Percentiles rank a stretch among this genome's conserved stretches.
Evolutionary conservation across 164 flowering plant species (phyloP).

Genomic region (Macadamia integrifolia): DNA sequence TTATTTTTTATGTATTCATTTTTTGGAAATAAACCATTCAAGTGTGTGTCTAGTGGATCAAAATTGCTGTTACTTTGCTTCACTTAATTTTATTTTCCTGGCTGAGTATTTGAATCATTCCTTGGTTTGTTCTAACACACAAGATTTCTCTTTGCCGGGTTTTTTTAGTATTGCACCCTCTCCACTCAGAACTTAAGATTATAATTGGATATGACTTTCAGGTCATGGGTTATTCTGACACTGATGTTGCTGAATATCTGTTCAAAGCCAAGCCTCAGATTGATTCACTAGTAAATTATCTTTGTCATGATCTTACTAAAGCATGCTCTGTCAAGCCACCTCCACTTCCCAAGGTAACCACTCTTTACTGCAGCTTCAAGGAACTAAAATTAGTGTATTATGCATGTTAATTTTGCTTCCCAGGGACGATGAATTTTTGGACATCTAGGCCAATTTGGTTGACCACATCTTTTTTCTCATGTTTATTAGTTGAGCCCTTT

Average conservation of each 20-base stretch:
- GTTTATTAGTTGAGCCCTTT: too few relatives aligned
- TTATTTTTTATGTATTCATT: not conserved
- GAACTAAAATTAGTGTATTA: too few relatives aligned
- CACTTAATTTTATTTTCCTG: not conserved
- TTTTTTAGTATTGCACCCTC: not conserved
- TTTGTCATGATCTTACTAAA: conserved; percentile 51
- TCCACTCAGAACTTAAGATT: not conserved
- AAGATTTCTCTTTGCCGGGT: not conserved
- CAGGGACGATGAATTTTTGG: conserved; percentile 34
- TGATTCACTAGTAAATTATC: conserved; percentile 12
- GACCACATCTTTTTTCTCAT: too few relatives aligned
- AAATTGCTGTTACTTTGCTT: not conserved
- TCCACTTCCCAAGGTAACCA: not conserved
- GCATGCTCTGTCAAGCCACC: not conserved
- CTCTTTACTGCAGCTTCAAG: not conserved
- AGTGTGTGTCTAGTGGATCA: not conserved
- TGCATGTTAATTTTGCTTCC: conserved; percentile 13
- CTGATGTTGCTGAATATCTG: conserved; percentile 89
- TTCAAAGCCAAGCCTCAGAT: conserved; percentile 57
- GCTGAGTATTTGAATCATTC: not conserved
- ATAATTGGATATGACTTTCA: conserved; percentile 20
- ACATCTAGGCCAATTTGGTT: too few relatives aligned
- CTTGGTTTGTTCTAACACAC: not conserved
- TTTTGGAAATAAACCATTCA: not conserved
- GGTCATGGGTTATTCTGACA: conserved; percentile 89